These are phyloP conservation scores for Scytalidium sp. DNA, from an alignment of 2,329 filamentous ascomycete genomes.

Conservation along the genomic window DNA sequence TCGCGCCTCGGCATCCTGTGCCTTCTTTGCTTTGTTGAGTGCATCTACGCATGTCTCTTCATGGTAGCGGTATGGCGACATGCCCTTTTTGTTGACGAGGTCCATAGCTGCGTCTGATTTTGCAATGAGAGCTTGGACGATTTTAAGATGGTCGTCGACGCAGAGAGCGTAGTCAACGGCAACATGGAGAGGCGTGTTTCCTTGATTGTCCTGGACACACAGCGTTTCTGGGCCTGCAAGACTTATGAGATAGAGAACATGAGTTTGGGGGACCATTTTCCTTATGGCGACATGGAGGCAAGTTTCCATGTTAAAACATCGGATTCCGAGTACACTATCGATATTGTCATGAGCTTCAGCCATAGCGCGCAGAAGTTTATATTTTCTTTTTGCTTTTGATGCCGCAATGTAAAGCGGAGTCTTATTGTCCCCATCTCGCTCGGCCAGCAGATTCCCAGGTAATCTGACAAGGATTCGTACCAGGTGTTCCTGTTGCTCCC, in stretches of 20 bases:
- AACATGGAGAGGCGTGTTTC: conserved; percentile 11
- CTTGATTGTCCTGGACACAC: conserved; percentile 8
- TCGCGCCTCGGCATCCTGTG: background rate
- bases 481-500: conserved; percentile 4
- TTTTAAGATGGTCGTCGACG: conserved; percentile 8
- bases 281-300: conserved; percentile 12
- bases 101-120: conserved; percentile 10
- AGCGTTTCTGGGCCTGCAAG: conserved; percentile 6
- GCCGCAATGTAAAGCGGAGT: conserved; percentile 19
- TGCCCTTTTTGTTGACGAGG: conserved; percentile 3
- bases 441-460: conserved; percentile 5
- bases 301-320: conserved; percentile 7
- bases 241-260: conserved; percentile 8
- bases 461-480: conserved; percentile 6
- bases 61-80: conserved; percentile 11
- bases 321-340: conserved; percentile 6
- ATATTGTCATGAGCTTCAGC: conserved; percentile 10
- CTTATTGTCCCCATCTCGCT: conserved; percentile 12
- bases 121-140: conserved; percentile 10
- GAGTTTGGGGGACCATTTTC: conserved; percentile 1
- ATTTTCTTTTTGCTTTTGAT: conserved; percentile 6
- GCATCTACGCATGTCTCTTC: conserved; percentile 6
- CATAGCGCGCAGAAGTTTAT: conserved; percentile 9
- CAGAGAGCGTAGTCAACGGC: conserved; percentile 13
- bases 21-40: background rate